Conservation (phyloP, 495 filamentous ascomycete species). For the Podospora conica region DNA sequence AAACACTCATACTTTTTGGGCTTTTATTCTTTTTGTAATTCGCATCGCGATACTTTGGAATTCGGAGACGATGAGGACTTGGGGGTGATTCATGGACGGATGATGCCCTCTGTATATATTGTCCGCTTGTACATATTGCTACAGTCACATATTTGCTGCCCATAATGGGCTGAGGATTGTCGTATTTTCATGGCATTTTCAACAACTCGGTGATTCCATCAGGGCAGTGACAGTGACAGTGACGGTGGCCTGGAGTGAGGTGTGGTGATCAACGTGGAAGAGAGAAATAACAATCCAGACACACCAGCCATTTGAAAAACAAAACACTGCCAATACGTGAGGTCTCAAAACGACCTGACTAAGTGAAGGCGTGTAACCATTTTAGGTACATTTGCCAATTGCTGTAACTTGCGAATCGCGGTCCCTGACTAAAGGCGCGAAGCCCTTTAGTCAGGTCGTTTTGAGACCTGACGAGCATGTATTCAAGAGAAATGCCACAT, state of each 20-base stretch:
- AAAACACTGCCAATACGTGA: not conserved
- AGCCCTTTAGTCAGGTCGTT: no score
- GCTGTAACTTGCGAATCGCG: no score
- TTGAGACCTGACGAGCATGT: no score
- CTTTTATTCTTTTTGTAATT: slow-evolving; percentile 9
- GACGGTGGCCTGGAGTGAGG: not conserved
- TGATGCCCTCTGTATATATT: not conserved
- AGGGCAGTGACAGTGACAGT: not conserved
- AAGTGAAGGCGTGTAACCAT: no score
- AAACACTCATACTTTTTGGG: slow-evolving; percentile 2
- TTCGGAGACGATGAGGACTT: not conserved
- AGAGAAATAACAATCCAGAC: not conserved
- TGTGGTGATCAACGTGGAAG: not conserved
- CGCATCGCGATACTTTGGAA: not conserved
- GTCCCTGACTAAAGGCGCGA: no score
- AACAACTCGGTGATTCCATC: not conserved
- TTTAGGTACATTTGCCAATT: no score
- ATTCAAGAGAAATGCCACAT: not conserved
- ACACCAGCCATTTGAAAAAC: not conserved
- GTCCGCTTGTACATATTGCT: not conserved
- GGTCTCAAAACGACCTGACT: no score
- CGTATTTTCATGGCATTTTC: not conserved
- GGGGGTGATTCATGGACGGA: not conserved
- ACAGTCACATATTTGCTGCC: not conserved
- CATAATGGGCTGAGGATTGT: not conserved